Conservation (phyloP, 805 yeast species). For the Huiozyma sinensis region DNA sequence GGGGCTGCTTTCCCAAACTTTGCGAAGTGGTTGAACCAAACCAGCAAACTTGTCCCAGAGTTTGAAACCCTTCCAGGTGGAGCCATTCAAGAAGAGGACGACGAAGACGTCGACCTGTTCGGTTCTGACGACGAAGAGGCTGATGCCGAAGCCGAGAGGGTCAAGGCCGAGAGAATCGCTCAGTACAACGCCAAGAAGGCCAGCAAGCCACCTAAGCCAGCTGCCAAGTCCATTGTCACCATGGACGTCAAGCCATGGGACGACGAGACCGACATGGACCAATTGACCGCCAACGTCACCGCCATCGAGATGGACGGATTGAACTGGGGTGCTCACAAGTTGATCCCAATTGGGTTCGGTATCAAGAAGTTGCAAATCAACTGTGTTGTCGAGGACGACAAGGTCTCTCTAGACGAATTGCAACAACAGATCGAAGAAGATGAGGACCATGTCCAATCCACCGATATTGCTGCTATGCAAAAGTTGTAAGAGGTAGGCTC, state of each 20-base stretch:
- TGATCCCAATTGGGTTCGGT: slow-evolving; percentile 97
- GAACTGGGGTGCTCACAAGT: slow-evolving; percentile 95
- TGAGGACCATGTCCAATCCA: slow-evolving; percentile 99
- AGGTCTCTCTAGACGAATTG: slow-evolving; percentile 87
- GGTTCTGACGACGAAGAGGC: slow-evolving; percentile 82
- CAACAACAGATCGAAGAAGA: slow-evolving; percentile 69
- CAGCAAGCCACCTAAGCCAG: slow-evolving; percentile 93
- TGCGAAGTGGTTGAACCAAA: slow-evolving; percentile 98
- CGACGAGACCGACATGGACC: slow-evolving; percentile 94
- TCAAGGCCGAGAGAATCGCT: slow-evolving; percentile 96
- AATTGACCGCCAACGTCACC: slow-evolving; percentile 79
- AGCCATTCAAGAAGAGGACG: slow-evolving; percentile 41
- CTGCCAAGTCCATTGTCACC: slow-evolving; percentile 96
- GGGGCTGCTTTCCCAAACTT: slow-evolving; percentile 85
- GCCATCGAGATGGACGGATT: slow-evolving; percentile 83
- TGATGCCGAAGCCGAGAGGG: slow-evolving; percentile 93
- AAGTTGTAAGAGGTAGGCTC: slow-evolving; percentile 54
- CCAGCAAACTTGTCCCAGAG: slow-evolving; percentile 83
- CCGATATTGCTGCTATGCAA: slow-evolving; percentile 97
- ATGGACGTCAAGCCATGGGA: slow-evolving; percentile 99
- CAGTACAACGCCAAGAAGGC: slow-evolving; percentile 97
- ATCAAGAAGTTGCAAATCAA: slow-evolving; percentile 98
- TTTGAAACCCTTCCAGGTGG: slow-evolving; percentile 76
- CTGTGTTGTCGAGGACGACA: slow-evolving; percentile 95
- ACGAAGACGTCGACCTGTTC: slow-evolving; percentile 86